These are phyloP conservation scores for Apiotrichum mycotoxinovorans DNA, from an alignment of 1,284 basidiomycete species.

Conservation along the genomic window DNA sequence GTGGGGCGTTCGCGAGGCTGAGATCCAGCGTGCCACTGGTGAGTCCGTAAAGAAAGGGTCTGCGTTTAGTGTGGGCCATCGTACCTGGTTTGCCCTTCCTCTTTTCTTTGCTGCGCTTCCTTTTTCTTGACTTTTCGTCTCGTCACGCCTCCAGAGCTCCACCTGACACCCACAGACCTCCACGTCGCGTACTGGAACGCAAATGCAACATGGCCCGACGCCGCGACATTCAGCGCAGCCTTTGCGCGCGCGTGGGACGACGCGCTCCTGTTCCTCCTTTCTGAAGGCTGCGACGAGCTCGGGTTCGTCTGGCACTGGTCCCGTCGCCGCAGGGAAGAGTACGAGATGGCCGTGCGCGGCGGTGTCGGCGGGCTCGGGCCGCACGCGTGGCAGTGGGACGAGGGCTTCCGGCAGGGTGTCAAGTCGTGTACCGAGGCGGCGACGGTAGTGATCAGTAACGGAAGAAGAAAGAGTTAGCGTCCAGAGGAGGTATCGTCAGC, in stretches of 20 bases:
- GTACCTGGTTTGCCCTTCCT: too few relatives aligned
- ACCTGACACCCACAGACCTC: too few relatives aligned
- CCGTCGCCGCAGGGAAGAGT: slow-evolving; percentile 55
- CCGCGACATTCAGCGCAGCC: slow-evolving; percentile 64
- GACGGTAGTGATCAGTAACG: too few relatives aligned
- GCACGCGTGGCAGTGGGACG: slow-evolving; percentile 64
- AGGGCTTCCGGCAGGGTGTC: slow-evolving; percentile 58
- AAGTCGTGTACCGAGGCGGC: slow-evolving; percentile 2
- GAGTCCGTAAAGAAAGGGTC: too few relatives aligned
- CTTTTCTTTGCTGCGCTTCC: too few relatives aligned
- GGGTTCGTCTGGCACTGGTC: slow-evolving; percentile 64
- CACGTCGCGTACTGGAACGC: slow-evolving; percentile 62
- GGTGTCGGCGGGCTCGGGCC: slow-evolving; percentile 31
- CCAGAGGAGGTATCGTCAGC: too few relatives aligned
- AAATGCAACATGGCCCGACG: slow-evolving; percentile 56
- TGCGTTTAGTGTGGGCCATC: too few relatives aligned
- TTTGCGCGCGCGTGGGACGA: slow-evolving; percentile 70
- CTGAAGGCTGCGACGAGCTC: slow-evolving; percentile 54
- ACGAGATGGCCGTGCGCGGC: slow-evolving; percentile 34
- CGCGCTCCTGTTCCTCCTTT: slow-evolving; percentile 56
- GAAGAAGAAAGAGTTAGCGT: too few relatives aligned
- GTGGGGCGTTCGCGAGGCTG: slow-evolving; percentile 47
- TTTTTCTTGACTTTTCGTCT: too few relatives aligned
- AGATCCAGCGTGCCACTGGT: slow-evolving; percentile 53
- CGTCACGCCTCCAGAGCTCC: too few relatives aligned